A percentile compares a stretch with the other conserved stretches of the same genome.
These are phyloP conservation scores for Oxytropis ochrocephala DNA, from an alignment of 306 rosid genomes.

Conservation along the genomic window DNA sequence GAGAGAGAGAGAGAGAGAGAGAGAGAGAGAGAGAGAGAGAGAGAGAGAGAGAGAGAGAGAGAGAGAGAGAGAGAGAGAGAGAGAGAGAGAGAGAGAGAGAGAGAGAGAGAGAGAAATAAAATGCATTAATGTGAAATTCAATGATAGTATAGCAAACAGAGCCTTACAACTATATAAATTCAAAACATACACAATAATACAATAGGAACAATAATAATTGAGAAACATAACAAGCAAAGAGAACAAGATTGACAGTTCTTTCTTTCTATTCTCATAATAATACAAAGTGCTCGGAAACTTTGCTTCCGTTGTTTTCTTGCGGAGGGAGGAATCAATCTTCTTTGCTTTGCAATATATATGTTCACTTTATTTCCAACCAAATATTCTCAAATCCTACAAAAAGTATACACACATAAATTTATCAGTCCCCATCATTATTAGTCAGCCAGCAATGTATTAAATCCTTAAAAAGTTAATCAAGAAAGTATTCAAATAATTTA, in stretches of 20 bases:
- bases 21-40: no score
- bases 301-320: no score
- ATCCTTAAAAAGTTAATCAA: no score
- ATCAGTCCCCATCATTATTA: not conserved
- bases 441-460: no score
- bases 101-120: no score
- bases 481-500: no score
- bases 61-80: no score
- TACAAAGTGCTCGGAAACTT: no score
- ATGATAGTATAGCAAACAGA: not conserved
- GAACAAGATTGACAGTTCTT: not conserved
- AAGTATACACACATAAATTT: not conserved
- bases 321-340: no score
- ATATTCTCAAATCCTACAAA: not conserved
- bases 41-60: no score
- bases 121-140: slow-evolving; percentile 11
- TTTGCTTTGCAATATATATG: not conserved
- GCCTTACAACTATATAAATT: not conserved
- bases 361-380: not conserved
- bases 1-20: no score
- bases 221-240: not conserved
- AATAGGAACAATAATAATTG: not conserved
- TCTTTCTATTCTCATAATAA: not conserved
- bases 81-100: no score
- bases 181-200: not conserved